phyloP scores from a whole-genome alignment of 768 basidiomycete species.

The Tricholoma sp. region DNA sequence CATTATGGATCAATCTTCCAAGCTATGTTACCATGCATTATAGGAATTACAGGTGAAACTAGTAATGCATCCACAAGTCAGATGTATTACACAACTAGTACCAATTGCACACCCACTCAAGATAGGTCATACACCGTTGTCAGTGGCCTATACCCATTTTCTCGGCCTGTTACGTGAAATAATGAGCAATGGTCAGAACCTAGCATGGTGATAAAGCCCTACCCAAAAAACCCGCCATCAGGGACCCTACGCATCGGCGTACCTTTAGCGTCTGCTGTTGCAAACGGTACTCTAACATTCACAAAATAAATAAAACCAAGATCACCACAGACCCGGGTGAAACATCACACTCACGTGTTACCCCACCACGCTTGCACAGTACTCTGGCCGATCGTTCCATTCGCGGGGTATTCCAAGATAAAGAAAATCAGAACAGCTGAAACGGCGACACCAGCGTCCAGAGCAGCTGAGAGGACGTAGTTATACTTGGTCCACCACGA shows the following conservation, averaged over 20 bases:
- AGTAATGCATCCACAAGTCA: too few species aligned
- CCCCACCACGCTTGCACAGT: conserved; percentile 70
- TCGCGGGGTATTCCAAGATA: conserved; percentile 55
- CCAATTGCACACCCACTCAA: too few species aligned
- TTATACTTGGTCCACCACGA: conserved; percentile 71
- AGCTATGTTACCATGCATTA: too few species aligned
- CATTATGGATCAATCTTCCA: too few species aligned
- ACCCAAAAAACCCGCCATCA: conserved; percentile 28
- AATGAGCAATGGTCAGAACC: neutral
- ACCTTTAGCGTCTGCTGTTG: conserved; percentile 36
- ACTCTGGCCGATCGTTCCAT: conserved; percentile 52
- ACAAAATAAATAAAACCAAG: neutral
- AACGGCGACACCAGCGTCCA: conserved; percentile 67
- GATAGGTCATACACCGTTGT: neutral
- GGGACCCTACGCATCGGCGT: conserved; percentile 29
- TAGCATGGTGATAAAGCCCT: neutral
- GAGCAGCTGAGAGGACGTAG: conserved; percentile 60
- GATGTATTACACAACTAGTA: too few species aligned
- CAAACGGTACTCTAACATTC: conserved; percentile 25
- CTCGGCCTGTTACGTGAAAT: neutral
- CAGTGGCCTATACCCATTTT: neutral
- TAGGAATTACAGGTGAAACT: too few species aligned
- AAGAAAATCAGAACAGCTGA: conserved; percentile 35
- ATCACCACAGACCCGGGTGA: neutral
- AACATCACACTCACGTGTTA: conserved; percentile 39